Percentiles rank a stretch among this genome's conserved stretches.
Conservation (phyloP, 1,139 yeast genomes). For the Debaryomyces singareniensis region DNA sequence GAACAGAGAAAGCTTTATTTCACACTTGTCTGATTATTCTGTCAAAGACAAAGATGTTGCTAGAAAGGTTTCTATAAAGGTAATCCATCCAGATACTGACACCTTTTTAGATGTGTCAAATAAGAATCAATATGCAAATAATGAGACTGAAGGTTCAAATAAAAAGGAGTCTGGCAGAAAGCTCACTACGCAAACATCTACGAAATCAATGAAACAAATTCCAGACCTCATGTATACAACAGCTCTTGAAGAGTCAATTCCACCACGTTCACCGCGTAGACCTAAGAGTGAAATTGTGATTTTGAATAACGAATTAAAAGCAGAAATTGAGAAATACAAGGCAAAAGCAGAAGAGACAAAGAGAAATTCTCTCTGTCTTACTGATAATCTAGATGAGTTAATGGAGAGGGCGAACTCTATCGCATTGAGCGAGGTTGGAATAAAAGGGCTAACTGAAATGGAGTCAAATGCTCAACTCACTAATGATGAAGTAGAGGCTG, state of each 20-base stretch:
- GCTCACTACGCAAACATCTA: slow-evolving; percentile 6
- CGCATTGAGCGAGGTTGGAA: slow-evolving; percentile 1
- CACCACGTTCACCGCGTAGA: slow-evolving; percentile 36
- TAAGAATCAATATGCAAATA: slow-evolving; percentile 3
- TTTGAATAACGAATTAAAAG: slow-evolving; percentile 8
- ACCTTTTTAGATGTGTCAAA: too few relatives aligned
- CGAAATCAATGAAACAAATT: slow-evolving; percentile 6
- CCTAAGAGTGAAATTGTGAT: slow-evolving; percentile 29
- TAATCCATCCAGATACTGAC: too few relatives aligned
- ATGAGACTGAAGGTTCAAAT: slow-evolving; percentile 1
- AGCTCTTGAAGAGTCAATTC: slow-evolving; percentile 32
- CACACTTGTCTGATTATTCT: not conserved
- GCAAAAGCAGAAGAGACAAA: slow-evolving; percentile 7
- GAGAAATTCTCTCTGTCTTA: slow-evolving; percentile 15
- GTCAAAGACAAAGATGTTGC: slow-evolving; percentile 9
- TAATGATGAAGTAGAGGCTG: not conserved
- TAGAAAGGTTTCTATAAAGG: slow-evolving; percentile 19
- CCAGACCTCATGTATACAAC: slow-evolving; percentile 32
- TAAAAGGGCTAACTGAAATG: slow-evolving; percentile 1
- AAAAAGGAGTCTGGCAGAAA: slow-evolving; percentile 9
- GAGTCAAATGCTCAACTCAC: not conserved
- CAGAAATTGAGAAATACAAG: slow-evolving; percentile 7
- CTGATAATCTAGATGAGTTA: slow-evolving; percentile 35
- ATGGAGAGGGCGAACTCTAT: slow-evolving; percentile 33
- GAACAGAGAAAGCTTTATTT: not conserved